A percentile compares a stretch with the other conserved stretches of the same genome.
Conservation (phyloP, 352 stramenopile genomes). For the Phytophthora sojae region DNA sequence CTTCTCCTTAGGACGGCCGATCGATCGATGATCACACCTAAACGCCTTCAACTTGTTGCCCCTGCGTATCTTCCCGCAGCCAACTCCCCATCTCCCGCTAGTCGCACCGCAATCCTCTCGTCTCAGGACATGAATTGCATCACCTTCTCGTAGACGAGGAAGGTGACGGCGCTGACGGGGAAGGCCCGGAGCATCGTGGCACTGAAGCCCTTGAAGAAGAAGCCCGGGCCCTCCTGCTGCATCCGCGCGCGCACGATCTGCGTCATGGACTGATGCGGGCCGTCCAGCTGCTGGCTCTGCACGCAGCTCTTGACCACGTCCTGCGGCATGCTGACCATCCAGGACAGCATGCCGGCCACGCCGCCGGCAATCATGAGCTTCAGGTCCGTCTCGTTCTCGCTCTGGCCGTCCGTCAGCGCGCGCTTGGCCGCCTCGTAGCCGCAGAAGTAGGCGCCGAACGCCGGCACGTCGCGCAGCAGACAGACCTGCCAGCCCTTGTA, state of each 20-base stretch:
- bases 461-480: slow-evolving; percentile 68
- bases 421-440: slow-evolving; percentile 76
- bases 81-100: not conserved
- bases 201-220: slow-evolving; percentile 82
- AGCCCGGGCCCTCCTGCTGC: slow-evolving; percentile 56
- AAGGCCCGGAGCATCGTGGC: slow-evolving; percentile 80
- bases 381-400: slow-evolving; percentile 67
- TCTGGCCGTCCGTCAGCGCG: slow-evolving; percentile 48
- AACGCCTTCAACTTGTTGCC: not conserved
- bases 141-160: slow-evolving; percentile 83
- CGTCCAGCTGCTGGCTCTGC: slow-evolving; percentile 65
- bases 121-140: slow-evolving; percentile 74
- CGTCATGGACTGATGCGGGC: slow-evolving; percentile 39
- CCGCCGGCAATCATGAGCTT: slow-evolving; percentile 73
- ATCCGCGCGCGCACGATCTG: slow-evolving; percentile 57
- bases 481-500: slow-evolving; percentile 74
- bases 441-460: slow-evolving; percentile 84
- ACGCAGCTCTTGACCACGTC: slow-evolving; percentile 92
- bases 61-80: not conserved
- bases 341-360: slow-evolving; percentile 76
- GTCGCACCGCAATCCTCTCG: not conserved
- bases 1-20: not conserved
- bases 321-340: slow-evolving; percentile 78
- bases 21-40: no score
- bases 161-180: slow-evolving; percentile 82